A percentile compares a stretch with the other conserved stretches of the same genome.
Evolutionary conservation across 164 flowering plant species (phyloP).

Genomic region (Chimonanthus praecox): DNA sequence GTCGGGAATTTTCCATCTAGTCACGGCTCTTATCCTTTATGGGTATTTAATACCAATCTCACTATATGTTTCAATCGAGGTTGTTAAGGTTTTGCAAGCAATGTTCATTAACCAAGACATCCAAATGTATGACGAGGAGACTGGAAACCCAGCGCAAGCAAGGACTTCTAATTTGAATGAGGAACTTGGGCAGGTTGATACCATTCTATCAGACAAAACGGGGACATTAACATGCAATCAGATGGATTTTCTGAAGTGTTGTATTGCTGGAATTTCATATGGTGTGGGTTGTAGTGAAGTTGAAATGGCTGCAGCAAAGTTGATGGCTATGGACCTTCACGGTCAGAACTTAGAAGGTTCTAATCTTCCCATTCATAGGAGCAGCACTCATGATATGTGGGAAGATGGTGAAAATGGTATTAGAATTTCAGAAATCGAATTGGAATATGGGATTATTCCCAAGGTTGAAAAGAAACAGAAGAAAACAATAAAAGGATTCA

Average conservation of each 20-base stretch:
- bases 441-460: constrained; percentile 50
- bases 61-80: constrained; percentile 76
- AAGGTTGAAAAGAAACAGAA: constrained; percentile 27
- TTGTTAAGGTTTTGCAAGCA: constrained; percentile 84
- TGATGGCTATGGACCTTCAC: constrained; percentile 52
- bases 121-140: constrained; percentile 72
- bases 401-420: constrained; percentile 12
- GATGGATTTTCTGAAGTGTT: constrained; percentile 94
- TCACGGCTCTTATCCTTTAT: constrained; percentile 72
- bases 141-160: constrained; percentile 64
- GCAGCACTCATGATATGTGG: constrained; percentile 7
- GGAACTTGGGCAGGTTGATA: constrained; percentile 86
- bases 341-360: constrained; percentile 7
- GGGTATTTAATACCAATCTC: constrained; percentile 80
- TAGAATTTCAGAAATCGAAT: constrained; percentile 44
- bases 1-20: constrained; percentile 61
- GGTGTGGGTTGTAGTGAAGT: constrained; percentile 81
- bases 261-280: constrained; percentile 84
- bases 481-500: constrained; percentile 63
- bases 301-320: constrained; percentile 79
- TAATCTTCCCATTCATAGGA: constrained; percentile 8
- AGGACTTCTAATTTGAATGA: constrained; percentile 88
- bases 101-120: constrained; percentile 65
- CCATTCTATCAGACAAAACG: constrained; percentile 85
- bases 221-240: constrained; percentile 94